phyloP scores from a whole-genome alignment of 2,329 filamentous ascomycete genomes.

The Fusarium abutilonis region DNA sequence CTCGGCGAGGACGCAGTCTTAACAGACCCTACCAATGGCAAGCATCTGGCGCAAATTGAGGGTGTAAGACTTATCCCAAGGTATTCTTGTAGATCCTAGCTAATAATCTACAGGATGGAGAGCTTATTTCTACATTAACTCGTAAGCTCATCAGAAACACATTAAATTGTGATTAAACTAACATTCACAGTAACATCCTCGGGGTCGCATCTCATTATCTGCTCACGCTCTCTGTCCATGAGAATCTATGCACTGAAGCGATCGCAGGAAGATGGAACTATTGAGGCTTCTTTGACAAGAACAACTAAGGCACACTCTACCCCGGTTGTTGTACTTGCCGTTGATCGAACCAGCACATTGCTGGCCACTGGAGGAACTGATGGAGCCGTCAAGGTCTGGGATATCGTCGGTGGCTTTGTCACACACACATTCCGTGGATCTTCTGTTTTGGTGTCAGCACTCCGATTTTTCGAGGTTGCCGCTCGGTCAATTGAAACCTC shows the following conservation, averaged over 20 bases:
- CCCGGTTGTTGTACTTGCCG: conserved; percentile 85
- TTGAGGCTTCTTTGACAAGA: conserved; percentile 75
- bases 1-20: conserved; percentile 92
- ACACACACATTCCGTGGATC: conserved; percentile 97
- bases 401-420: conserved; percentile 86
- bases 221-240: conserved; percentile 96
- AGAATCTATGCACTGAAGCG: conserved; percentile 81
- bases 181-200: conserved; percentile 77
- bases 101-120: conserved; percentile 70
- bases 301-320: conserved; percentile 90
- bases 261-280: conserved; percentile 63
- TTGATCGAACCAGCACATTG: conserved; percentile 88
- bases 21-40: conserved; percentile 84
- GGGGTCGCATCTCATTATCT: conserved; percentile 86
- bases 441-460: conserved; percentile 87
- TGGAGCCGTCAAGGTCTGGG: conserved; percentile 95
- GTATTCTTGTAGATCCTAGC: not conserved
- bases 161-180: conserved; percentile 22
- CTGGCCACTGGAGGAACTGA: conserved; percentile 94
- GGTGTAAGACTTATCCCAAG: conserved; percentile 65
- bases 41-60: conserved; percentile 85
- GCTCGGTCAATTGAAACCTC: conserved; percentile 49
- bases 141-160: conserved; percentile 53
- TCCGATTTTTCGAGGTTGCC: conserved; percentile 88
- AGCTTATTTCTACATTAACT: conserved; percentile 78